These are phyloP conservation scores for Aspergillus tubingensis DNA, from an alignment of 2,329 filamentous ascomycete genomes.

Conservation along the genomic window DNA sequence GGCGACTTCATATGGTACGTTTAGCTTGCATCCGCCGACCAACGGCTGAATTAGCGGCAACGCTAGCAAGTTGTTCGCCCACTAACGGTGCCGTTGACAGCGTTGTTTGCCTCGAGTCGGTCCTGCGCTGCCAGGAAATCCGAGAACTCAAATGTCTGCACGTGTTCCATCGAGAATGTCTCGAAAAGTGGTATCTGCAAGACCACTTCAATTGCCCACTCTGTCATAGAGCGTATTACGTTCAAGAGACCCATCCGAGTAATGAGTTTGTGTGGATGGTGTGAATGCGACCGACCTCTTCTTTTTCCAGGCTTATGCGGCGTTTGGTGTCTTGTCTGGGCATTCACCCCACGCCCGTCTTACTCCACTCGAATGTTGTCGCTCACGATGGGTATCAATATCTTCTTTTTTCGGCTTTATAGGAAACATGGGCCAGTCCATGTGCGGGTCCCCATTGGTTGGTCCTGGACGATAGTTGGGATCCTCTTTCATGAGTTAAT, in stretches of 20 bases:
- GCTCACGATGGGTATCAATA: background rate
- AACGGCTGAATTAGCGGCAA: background rate
- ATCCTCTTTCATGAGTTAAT: constrained; percentile 7
- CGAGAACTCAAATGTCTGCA: constrained; percentile 42
- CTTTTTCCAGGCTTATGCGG: background rate
- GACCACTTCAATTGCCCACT: constrained; percentile 43
- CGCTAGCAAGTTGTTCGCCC: constrained; percentile 6
- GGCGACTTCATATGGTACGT: constrained; percentile 41
- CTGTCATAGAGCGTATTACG: constrained; percentile 40
- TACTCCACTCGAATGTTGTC: background rate
- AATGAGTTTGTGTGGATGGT: constrained; percentile 43
- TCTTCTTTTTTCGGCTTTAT: background rate
- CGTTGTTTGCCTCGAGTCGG: constrained; percentile 42
- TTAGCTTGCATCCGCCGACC: background rate
- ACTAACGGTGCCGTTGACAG: constrained; percentile 20
- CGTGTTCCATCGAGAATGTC: constrained; percentile 43
- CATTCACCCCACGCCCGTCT: background rate
- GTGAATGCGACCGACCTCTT: constrained; percentile 12
- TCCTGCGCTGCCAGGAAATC: constrained; percentile 38
- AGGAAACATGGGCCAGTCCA: too few relatives aligned
- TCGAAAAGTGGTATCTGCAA: constrained; percentile 44
- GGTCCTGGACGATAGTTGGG: background rate
- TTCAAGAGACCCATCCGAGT: constrained; percentile 30
- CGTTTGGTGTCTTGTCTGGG: background rate
- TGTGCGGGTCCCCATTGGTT: background rate